These are phyloP conservation scores for Microglena sp. DNA, from an alignment of 139 green algal species.

Conservation along the genomic window DNA sequence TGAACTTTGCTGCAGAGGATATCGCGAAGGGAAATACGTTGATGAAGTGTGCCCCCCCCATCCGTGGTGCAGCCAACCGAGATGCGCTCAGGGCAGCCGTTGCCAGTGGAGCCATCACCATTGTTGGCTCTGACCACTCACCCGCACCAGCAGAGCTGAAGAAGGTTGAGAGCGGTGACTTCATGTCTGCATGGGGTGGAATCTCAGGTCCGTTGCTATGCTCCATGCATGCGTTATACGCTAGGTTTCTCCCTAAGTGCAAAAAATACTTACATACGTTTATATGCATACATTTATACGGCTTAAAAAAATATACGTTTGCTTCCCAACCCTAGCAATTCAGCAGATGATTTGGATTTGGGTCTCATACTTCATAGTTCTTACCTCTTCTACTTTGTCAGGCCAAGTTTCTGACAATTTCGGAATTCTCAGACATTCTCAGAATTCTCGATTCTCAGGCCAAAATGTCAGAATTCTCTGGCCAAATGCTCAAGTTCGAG, in stretches of 20 bases:
- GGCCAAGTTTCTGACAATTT: too few relatives aligned
- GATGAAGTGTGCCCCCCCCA: conserved; percentile 84
- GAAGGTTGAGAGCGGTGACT: conserved; percentile 70
- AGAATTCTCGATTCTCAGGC: too few relatives aligned
- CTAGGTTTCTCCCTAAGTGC: not conserved
- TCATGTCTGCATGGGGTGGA: conserved; percentile 85
- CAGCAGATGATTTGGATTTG: too few relatives aligned
- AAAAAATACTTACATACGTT: too few relatives aligned
- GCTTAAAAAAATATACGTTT: too few relatives aligned
- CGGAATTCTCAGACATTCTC: too few relatives aligned
- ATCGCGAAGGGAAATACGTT: conserved; percentile 58
- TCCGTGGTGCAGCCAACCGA: conserved; percentile 56
- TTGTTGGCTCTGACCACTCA: conserved; percentile 85
- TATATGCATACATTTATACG: too few relatives aligned
- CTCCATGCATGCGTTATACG: not conserved
- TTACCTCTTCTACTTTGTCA: too few relatives aligned
- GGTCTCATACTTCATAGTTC: too few relatives aligned
- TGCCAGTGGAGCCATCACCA: conserved; percentile 42
- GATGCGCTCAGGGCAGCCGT: conserved; percentile 44
- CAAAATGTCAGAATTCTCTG: too few relatives aligned
- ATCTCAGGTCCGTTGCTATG: conserved; percentile 53
- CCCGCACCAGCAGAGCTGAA: conserved; percentile 69
- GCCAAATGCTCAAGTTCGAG: not conserved
- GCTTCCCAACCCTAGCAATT: too few relatives aligned
- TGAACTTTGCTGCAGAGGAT: conserved; percentile 70